phyloP scores from a whole-genome alignment of 192 early-diverging fungal species.

The Rhizoclosmatium globosum region DNA sequence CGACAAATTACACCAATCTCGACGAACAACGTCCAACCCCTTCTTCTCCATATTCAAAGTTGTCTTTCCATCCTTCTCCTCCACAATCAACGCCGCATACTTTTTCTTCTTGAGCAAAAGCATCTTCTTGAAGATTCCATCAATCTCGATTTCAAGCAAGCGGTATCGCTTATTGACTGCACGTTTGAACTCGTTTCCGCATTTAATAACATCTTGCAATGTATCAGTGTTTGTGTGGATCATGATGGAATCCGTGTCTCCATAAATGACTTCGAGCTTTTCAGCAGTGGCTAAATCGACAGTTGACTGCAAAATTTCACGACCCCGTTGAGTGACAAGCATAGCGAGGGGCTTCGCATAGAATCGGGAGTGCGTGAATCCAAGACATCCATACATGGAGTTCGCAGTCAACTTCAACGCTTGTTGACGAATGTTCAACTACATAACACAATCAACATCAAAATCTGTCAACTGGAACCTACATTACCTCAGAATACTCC shows the following conservation, averaged over 20 bases:
- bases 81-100: conserved; percentile 87
- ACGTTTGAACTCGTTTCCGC: conserved; percentile 84
- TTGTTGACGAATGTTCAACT: conserved; percentile 92
- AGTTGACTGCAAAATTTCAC: conserved; percentile 95
- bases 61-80: conserved; percentile 53
- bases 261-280: conserved; percentile 95
- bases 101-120: conserved; percentile 98
- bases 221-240: conserved; percentile 85
- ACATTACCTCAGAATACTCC: conserved; percentile 61
- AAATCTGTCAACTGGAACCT: conserved; percentile 28
- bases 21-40: conserved; percentile 93
- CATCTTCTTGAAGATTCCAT: conserved; percentile 90
- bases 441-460: conserved; percentile 37
- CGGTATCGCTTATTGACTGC: conserved; percentile 91
- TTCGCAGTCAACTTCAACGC: conserved; percentile 98
- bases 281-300: conserved; percentile 82
- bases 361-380: conserved; percentile 91
- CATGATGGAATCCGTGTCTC: conserved; percentile 99
- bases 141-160: conserved; percentile 95
- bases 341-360: conserved; percentile 97
- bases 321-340: conserved; percentile 93
- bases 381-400: conserved; percentile 98
- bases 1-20: conserved; percentile 97
- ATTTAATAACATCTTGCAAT: conserved; percentile 74
- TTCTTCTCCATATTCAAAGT: conserved; percentile 77